These are phyloP conservation scores for Fomitopsis palustris DNA, from an alignment of 1,284 basidiomycete species.

Conservation along the genomic window DNA sequence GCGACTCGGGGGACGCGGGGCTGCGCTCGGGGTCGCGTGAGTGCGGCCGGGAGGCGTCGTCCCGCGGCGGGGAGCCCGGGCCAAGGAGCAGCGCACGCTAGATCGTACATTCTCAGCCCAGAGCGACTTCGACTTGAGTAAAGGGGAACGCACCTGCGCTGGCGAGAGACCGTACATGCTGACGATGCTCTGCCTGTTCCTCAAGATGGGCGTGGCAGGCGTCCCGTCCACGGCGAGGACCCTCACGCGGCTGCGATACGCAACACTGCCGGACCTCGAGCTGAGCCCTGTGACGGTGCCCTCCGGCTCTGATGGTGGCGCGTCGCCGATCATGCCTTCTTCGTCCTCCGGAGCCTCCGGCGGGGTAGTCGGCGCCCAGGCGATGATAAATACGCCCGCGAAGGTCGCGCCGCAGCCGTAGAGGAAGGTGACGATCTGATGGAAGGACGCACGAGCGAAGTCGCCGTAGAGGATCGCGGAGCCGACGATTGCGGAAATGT, in stretches of 20 bases:
- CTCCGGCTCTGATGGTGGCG: constrained; percentile 23
- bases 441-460: constrained; percentile 78
- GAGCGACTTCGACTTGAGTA: neutral
- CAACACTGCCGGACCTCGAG: constrained; percentile 26
- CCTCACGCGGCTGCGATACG: constrained; percentile 38
- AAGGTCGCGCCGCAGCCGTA: constrained; percentile 85
- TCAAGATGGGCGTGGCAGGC: constrained; percentile 36
- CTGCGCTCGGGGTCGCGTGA: constrained; percentile 14
- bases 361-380: constrained; percentile 44
- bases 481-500: constrained; percentile 85
- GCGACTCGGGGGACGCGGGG: constrained; percentile 25
- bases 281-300: constrained; percentile 22
- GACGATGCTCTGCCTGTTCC: constrained; percentile 50
- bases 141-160: constrained; percentile 49
- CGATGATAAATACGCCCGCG: constrained; percentile 81
- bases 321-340: constrained; percentile 28
- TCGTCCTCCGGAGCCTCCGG: constrained; percentile 23
- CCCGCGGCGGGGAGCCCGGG: constrained; percentile 48
- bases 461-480: constrained; percentile 94
- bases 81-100: constrained; percentile 61
- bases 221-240: constrained; percentile 40
- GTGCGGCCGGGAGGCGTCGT: constrained; percentile 28
- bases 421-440: constrained; percentile 82
- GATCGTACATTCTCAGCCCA: neutral
- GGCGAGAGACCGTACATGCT: constrained; percentile 69